Base-by-base conservation (phyloP, 1,284 basidiomycete genomes). In the Pseudozyma pruni region DNA sequence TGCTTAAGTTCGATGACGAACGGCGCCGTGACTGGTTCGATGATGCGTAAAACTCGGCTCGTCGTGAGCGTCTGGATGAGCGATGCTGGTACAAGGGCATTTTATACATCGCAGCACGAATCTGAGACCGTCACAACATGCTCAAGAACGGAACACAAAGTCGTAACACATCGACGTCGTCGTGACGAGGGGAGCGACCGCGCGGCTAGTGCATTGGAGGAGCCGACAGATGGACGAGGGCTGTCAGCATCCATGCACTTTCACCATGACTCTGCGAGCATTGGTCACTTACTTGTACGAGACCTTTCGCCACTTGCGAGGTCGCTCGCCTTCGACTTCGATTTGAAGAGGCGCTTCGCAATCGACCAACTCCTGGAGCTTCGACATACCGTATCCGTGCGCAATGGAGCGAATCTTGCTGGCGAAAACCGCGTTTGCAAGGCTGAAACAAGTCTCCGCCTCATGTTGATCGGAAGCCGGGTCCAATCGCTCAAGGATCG, bases 291-390 rank as follows among this genome's bases (percentile, higher is more conserved):
- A 51, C 49, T 41, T 51, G 8, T 8, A 7, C 39, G 49, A 51
- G 14, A 41, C 25, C 38, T 42, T 51, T 8, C 40, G 31, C 49
- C 39, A 51, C 17, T 51, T 51, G 31, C 49, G 39, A 31, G 49
- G 49, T 27, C 32, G 49, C 13, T 29, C 40, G 20, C 17, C 49
- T 13, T 35, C 23, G 9, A 25, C 32, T n/a, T 29, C 32, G 13
- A 27, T 13, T 9, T 39, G 3, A 3, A 14, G 10, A 27, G 34
- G 34, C 16, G 10, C 25, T 31, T 13, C 6, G 13, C n/a, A 9
- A 6, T 48, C 37, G 27, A 48, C 31, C 1, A 9, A 0, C 3
- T 19, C 10, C 11, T 38, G 2, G 9, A 48, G 23, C 13, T 17
- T 4, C 13, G 13, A 2, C 46, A 48, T 31, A 4, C n/a, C 34